Conservation (phyloP, 2,329 filamentous ascomycete genomes). For the Septoria linicola region DNA sequence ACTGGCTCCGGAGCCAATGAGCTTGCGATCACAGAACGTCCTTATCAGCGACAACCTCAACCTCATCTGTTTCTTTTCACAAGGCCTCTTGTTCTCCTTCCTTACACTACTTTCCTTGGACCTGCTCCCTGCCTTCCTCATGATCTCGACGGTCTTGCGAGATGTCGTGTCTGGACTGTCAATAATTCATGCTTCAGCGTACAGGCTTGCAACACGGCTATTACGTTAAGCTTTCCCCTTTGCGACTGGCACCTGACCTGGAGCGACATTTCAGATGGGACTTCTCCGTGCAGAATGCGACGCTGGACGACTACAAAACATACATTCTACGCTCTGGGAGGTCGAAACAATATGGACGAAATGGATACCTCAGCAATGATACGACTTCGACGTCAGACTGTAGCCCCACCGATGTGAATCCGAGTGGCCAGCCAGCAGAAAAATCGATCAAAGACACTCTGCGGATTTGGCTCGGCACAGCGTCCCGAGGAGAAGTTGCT, state of each 20-base stretch:
- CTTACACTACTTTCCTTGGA: no score
- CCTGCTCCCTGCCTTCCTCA: no score
- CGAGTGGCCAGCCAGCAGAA: not conserved
- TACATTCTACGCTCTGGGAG: no score
- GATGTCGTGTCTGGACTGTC: no score
- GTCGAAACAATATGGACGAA: no score
- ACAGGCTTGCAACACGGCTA: slow-evolving; percentile 5
- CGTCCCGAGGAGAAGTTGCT: slow-evolving; percentile 4
- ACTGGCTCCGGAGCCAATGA: not conserved
- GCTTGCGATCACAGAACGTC: not conserved
- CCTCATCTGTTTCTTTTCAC: not conserved
- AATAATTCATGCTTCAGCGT: no score
- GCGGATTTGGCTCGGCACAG: slow-evolving; percentile 8
- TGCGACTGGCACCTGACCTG: not conserved
- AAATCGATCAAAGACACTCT: not conserved
- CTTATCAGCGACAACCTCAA: not conserved
- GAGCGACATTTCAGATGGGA: no score
- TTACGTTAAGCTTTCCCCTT: slow-evolving; percentile 13
- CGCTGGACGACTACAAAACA: no score
- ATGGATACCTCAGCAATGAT: no score
- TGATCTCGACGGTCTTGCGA: no score
- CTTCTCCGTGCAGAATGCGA: no score
- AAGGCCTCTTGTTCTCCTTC: not conserved
- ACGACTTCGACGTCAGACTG: not conserved
- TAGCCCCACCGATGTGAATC: not conserved